These are phyloP conservation scores for Lachancea mirantina DNA, from an alignment of 805 yeast species.

Conservation along the genomic window DNA sequence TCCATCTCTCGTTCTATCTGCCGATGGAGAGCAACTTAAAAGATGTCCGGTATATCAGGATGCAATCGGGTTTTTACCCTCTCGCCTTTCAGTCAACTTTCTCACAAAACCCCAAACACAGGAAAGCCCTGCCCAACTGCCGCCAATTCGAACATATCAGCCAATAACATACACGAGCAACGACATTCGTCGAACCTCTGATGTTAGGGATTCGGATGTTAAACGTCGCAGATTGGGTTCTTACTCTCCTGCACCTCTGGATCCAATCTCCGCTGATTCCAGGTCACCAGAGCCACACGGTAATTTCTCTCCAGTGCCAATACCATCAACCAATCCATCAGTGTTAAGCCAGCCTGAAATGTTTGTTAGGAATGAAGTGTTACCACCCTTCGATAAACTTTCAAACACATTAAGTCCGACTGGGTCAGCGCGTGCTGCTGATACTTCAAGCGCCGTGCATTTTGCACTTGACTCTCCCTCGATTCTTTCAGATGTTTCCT, in stretches of 20 bases:
- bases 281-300: constrained; percentile 4
- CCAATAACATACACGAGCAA: constrained; percentile 31
- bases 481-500: constrained; percentile 15
- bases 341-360: too few relatives aligned
- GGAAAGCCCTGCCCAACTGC: constrained; percentile 18
- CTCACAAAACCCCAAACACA: constrained; percentile 4
- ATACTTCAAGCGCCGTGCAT: neutral
- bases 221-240: constrained; percentile 21
- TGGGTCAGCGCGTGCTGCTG: neutral
- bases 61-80: constrained; percentile 28
- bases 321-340: constrained; percentile 1
- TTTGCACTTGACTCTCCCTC: constrained; percentile 13
- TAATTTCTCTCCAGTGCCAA: neutral
- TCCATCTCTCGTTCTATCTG: constrained; percentile 28
- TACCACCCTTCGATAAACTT: constrained; percentile 3
- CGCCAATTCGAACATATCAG: constrained; percentile 28
- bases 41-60: constrained; percentile 35
- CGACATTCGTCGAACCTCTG: constrained; percentile 22
- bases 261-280: constrained; percentile 1
- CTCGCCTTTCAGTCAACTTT: constrained; percentile 11
- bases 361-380: constrained; percentile 1
- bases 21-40: constrained; percentile 28
- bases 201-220: constrained; percentile 14
- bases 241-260: neutral
- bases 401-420: neutral